Conservation (phyloP, 2,329 filamentous ascomycete species). For the Cladosporium sp. region DNA sequence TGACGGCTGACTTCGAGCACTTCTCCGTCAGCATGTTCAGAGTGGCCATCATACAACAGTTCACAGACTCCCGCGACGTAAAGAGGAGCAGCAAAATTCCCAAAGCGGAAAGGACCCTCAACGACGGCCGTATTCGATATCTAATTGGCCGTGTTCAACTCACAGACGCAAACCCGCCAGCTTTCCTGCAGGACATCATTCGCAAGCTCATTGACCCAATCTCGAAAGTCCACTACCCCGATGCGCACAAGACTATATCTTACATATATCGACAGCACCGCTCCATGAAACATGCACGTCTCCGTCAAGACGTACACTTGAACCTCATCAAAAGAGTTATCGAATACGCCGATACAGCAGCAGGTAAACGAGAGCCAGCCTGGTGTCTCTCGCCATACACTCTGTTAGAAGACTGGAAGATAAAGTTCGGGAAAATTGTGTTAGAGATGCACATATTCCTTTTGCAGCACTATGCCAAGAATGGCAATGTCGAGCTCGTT, state of each 20-base stretch:
- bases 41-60: slow-evolving; percentile 26
- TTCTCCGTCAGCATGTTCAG: slow-evolving; percentile 27
- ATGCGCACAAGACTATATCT: slow-evolving; percentile 26
- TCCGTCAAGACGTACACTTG: neutral
- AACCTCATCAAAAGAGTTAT: neutral
- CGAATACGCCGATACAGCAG: neutral
- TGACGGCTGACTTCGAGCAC: slow-evolving; percentile 1
- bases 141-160: slow-evolving; percentile 23
- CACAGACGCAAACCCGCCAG: slow-evolving; percentile 18
- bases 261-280: slow-evolving; percentile 19
- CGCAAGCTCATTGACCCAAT: slow-evolving; percentile 16
- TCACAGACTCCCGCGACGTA: slow-evolving; percentile 5
- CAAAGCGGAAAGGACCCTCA: slow-evolving; percentile 7
- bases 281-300: neutral
- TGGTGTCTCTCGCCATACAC: slow-evolving; percentile 15
- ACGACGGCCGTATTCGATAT: slow-evolving; percentile 20
- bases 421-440: slow-evolving; percentile 28
- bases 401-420: slow-evolving; percentile 33
- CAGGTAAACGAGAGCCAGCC: neutral
- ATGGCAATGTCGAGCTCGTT: slow-evolving; percentile 39
- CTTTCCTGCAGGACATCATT: slow-evolving; percentile 25
- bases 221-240: slow-evolving; percentile 16
- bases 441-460: slow-evolving; percentile 26
- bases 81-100: neutral
- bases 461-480: slow-evolving; percentile 35